Base-by-base conservation (phyloP, 176 grass and related monocot genomes). In the Oryza brachyantha region DNA sequence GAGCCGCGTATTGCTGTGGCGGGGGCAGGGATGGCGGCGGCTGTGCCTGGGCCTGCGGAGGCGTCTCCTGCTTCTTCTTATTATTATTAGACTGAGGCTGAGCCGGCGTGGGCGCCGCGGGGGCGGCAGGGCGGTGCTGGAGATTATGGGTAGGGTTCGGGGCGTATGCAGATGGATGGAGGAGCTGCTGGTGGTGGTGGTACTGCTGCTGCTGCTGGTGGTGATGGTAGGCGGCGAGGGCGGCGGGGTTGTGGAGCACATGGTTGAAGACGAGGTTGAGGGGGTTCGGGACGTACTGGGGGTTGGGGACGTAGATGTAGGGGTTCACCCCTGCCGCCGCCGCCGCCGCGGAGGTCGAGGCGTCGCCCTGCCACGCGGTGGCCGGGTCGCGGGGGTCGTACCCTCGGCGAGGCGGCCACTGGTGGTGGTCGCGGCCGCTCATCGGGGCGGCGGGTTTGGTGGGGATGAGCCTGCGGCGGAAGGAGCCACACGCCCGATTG, bases 161-260 rank as follows among this genome's bases (percentile, higher is more conserved):
- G 5, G 54, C 32, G 38, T 91, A 73, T 5, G 67, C 66, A 3
- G 55, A 52, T 50, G 80, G 62, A 25, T 69, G 52, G 68, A 61
- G 5, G 37, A 19, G 61, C 24, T 55, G 72, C 35, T 17, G 71
- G 21, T 9, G 80, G 8, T 54, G 45, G 45, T 48, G 43, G 16
- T 48, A 48, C 5, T 46, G 61, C 58, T 78, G 79, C 64, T 79
- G 31, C 22, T 76, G 78, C 5, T 83, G 79, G 0, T 79, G 80
- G 2, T 79, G 86, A 3, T 69, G 71, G 69, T 69, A 84, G 62
- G 39, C 75, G 29, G 63, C 69, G 35, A 88, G 62, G 41, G 85
- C 55, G 57, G 65, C 70, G 63, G 81, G 43, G 77, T 91, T 93
- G 46, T 86, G 94, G 81, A 83, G 52, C 76, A 89, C 35, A 50